Conservation (phyloP, 495 filamentous ascomycete species). For the Penicillium manginii region DNA sequence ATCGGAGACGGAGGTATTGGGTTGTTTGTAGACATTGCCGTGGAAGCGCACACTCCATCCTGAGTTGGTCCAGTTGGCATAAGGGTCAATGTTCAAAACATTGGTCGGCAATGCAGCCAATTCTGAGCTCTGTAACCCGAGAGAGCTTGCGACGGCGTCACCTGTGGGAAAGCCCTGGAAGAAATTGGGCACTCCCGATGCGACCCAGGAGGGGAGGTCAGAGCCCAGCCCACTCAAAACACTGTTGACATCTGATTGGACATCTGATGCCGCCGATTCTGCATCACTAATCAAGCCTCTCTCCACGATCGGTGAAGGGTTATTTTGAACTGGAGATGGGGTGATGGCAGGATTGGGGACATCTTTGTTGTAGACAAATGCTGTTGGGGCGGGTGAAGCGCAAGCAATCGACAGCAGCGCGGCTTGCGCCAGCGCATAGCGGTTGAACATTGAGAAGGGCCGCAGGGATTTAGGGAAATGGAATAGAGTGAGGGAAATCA, state of each 20-base stretch:
- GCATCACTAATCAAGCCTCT: slow-evolving; percentile 52
- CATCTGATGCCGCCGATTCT: slow-evolving; percentile 46
- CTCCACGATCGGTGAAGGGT: slow-evolving; percentile 23
- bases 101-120: slow-evolving; percentile 66
- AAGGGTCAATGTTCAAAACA: slow-evolving; percentile 74
- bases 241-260: slow-evolving; percentile 31
- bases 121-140: slow-evolving; percentile 60
- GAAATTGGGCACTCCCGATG: slow-evolving; percentile 65
- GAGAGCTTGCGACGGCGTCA: slow-evolving; percentile 56
- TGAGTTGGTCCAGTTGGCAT: slow-evolving; percentile 76
- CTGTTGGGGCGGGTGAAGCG: slow-evolving; percentile 25
- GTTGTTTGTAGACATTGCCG: slow-evolving; percentile 79
- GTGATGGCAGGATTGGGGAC: slow-evolving; percentile 23
- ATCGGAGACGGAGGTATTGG: slow-evolving; percentile 62
- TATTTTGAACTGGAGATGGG: slow-evolving; percentile 21
- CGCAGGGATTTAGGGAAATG: not conserved
- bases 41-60: slow-evolving; percentile 79
- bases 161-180: slow-evolving; percentile 71
- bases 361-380: slow-evolving; percentile 11
- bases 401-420: slow-evolving; percentile 18
- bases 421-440: slow-evolving; percentile 9
- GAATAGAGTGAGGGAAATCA: not conserved
- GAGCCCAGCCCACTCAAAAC: slow-evolving; percentile 47
- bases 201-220: slow-evolving; percentile 61
- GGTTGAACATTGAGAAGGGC: not conserved